Conservation (phyloP, 2,329 filamentous ascomycete species). For the Cryphonectria radicalis region DNA sequence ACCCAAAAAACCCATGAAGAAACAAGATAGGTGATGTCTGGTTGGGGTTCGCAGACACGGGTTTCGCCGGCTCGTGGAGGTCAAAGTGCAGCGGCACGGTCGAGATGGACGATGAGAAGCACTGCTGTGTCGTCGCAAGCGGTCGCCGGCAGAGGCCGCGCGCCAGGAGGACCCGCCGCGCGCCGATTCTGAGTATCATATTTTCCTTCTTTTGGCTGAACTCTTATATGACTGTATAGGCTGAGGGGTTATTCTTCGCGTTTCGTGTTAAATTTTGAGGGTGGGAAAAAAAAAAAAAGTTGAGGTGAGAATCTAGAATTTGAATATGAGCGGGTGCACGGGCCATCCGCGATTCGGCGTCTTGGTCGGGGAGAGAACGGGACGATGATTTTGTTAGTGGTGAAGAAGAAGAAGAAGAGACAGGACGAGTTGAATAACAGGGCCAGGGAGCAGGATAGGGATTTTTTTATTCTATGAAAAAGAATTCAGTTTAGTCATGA, state of each 20-base stretch:
- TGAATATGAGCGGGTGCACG: slow-evolving; percentile 17
- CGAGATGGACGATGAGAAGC: slow-evolving; percentile 16
- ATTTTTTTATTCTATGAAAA: background rate
- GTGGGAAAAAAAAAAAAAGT: background rate
- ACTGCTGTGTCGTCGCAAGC: slow-evolving; percentile 8
- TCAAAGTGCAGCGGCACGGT: slow-evolving; percentile 62
- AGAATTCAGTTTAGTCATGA: background rate
- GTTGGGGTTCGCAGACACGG: slow-evolving; percentile 42
- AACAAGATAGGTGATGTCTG: slow-evolving; percentile 73
- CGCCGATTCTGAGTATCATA: slow-evolving; percentile 23
- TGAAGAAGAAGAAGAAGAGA: background rate
- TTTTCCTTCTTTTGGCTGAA: background rate
- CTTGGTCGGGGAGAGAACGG: background rate
- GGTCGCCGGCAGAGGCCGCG: slow-evolving; percentile 13
- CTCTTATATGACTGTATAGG: background rate
- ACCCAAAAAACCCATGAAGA: slow-evolving; percentile 91
- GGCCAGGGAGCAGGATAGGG: background rate
- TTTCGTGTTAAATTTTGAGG: background rate
- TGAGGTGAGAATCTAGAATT: slow-evolving; percentile 6
- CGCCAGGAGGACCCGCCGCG: slow-evolving; percentile 25
- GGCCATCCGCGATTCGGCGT: slow-evolving; percentile 13
- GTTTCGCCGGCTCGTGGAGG: slow-evolving; percentile 62
- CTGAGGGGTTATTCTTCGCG: background rate
- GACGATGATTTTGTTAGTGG: background rate
- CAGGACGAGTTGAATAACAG: background rate